phyloP scores from a whole-genome alignment of 305 asterid genomes.

The Fraxinus latifolia region DNA sequence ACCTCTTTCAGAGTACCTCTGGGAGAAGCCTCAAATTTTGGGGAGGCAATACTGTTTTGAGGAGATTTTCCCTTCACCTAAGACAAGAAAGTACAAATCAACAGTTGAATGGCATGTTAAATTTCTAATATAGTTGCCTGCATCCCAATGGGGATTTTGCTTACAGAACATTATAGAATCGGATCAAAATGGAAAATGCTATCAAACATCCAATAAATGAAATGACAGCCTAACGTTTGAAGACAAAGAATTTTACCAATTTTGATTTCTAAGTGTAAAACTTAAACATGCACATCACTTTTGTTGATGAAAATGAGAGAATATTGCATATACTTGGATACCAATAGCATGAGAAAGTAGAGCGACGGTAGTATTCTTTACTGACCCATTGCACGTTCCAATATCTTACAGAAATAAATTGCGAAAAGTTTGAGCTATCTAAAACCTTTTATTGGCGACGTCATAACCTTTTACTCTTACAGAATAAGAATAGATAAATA shows the following conservation, averaged over 20 bases:
- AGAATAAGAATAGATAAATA: slow-evolving; percentile 22
- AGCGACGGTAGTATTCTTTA: neutral
- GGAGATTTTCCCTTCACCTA: slow-evolving; percentile 72
- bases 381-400: neutral
- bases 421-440: neutral
- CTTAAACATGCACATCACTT: neutral
- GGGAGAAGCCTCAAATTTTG: slow-evolving; percentile 48
- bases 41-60: slow-evolving; percentile 43
- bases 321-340: neutral
- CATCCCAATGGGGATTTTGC: neutral
- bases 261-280: neutral
- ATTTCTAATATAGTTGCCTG: neutral
- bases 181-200: neutral
- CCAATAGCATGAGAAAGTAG: neutral
- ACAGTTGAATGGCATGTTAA: neutral
- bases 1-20: slow-evolving; percentile 42
- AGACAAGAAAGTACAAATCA: slow-evolving; percentile 26
- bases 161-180: neutral
- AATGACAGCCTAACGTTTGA: neutral
- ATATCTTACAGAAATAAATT: neutral
- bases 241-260: neutral
- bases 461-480: slow-evolving; percentile 7
- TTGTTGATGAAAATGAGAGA: neutral
- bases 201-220: neutral
- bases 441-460: slow-evolving; percentile 2